Conservation (phyloP, 352 stramenopile species). For the Phytopythium sindhum region DNA sequence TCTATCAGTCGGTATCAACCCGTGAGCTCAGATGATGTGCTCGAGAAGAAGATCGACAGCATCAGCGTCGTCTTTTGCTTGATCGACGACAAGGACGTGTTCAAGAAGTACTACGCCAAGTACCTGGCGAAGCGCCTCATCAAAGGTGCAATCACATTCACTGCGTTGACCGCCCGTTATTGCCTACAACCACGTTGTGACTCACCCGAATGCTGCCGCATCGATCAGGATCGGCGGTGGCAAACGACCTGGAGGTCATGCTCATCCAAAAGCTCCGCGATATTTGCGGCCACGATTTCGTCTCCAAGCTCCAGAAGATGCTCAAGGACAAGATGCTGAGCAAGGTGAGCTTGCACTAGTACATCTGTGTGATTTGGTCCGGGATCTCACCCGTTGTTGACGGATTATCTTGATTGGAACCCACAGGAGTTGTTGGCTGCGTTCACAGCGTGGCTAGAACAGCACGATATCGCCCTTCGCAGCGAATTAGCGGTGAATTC, state of each 20-base stretch:
- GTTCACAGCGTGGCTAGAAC: constrained; percentile 70
- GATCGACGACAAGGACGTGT: constrained; percentile 88
- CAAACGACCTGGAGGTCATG: constrained; percentile 72
- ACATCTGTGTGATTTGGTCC: neutral
- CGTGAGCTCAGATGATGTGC: constrained; percentile 32
- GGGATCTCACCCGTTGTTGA: neutral
- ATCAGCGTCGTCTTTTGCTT: constrained; percentile 84
- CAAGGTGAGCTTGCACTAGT: constrained; percentile 37
- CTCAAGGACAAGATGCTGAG: constrained; percentile 83
- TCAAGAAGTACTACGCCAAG: constrained; percentile 89
- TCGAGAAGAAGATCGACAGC: constrained; percentile 81
- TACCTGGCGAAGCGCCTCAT: constrained; percentile 82
- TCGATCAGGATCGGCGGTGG: constrained; percentile 48
- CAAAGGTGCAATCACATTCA: constrained; percentile 48
- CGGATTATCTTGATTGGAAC: neutral
- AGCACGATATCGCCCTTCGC: constrained; percentile 51
- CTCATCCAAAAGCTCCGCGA: constrained; percentile 83
- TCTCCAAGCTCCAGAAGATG: constrained; percentile 89
- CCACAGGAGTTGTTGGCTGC: constrained; percentile 57
- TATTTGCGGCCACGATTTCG: constrained; percentile 83
- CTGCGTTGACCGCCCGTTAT: neutral
- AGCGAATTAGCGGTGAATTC: constrained; percentile 29
- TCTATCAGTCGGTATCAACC: constrained; percentile 3
- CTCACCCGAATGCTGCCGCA: neutral
- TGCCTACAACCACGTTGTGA: neutral